Base-by-base conservation (phyloP, 2,329 filamentous ascomycete species). In the Juglanconis sp. region DNA sequence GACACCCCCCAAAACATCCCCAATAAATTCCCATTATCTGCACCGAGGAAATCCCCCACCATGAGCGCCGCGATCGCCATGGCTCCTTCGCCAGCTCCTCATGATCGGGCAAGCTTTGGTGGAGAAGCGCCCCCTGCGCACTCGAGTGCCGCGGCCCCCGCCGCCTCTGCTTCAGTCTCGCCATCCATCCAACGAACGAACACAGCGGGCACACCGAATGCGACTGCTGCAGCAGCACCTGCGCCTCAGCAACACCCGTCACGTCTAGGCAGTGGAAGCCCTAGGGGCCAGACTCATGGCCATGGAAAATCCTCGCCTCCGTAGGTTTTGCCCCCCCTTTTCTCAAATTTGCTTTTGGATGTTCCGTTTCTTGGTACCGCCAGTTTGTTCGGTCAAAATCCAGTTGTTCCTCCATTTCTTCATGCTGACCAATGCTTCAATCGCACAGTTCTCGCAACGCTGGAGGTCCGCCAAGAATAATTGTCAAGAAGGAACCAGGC, bases 401-500 rank as follows among this genome's bases (percentile, higher is more conserved):
- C 4, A n/a, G 31, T 3, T 31, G 5, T 31, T 8, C 17, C 9
- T 48, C 4, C 46, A 31, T 48, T 48, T 24, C 9, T 13, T 10
- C 8, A 56, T 62, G 54, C 54, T 64, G 36, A 66, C 59, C 36
- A 57, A 49, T 36, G 11, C 30, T 53, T 60, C 53, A 47, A 61
- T 56, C 36, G 42, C 36, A 64, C 68, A 80, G 80, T 67, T 72
- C 80, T 74, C 81, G 81, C 76, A 80, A 76, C 79, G 82, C 72
- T 75, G 77, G 73, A 73, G 81, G 77, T 50, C 74, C 76, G 34
- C 90, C 91, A 46, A 93, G 91, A 77, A 96, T 97, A 64, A 84
- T 96, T 65, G 93, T 99, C 62, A 98, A 98, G 81, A 97, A 97
- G 76, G 95, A 99, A 75, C 93, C 93, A 38, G 86, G 89, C 47